Base-by-base conservation (phyloP, 2,329 filamentous ascomycete genomes). In the Pestalotiopsis sp. region DNA sequence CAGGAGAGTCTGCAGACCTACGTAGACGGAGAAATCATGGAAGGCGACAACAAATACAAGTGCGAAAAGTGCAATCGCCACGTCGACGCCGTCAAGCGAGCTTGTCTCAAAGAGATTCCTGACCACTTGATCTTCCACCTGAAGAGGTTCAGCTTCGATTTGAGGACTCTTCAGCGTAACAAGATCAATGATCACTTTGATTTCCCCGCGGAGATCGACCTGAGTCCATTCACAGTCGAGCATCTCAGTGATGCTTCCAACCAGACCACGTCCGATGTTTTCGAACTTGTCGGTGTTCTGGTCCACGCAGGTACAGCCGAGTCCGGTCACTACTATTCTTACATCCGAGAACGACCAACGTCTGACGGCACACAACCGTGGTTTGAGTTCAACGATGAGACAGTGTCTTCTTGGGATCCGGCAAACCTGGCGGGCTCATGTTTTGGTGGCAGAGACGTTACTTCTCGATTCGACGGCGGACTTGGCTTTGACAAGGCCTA, bases 21-120 rank as follows among this genome's bases (percentile, higher is more conserved):
- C 78, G 94, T 98, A 13, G 93, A 97, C 77, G 96, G 96, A 4
- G 96, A 99, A 80, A 90, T 96, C 45, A 95, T 99, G 92, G 94
- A 97, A 84, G 96, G 97, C 72, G 94, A 97, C 75, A 98, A 99
- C 83, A 98, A 97, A 82, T 99, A 98, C 84, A 97, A 97, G 72
- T 99, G 96, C 81, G 95, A 94, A 38, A 92, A 90, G 4, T 99
- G 96, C 78, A 93, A 94, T 70, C 89, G 89, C 12, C 92, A 96
- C 74, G 96, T 99, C 17, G 92, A 98, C 80, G 96, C 96, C 23
- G 93, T 98, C 72, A 98, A 97, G 80, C 89, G 93, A 74, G 93
- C 95, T 13, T 98, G 95, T 74, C 83, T 98, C 68, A 97, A 98
- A 78, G 92, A 97, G 70, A 89, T 98, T 6, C 95, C 96, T 0